These are phyloP conservation scores for Lepiota brunneoincarnata DNA, from an alignment of 768 basidiomycete genomes.

Conservation along the genomic window DNA sequence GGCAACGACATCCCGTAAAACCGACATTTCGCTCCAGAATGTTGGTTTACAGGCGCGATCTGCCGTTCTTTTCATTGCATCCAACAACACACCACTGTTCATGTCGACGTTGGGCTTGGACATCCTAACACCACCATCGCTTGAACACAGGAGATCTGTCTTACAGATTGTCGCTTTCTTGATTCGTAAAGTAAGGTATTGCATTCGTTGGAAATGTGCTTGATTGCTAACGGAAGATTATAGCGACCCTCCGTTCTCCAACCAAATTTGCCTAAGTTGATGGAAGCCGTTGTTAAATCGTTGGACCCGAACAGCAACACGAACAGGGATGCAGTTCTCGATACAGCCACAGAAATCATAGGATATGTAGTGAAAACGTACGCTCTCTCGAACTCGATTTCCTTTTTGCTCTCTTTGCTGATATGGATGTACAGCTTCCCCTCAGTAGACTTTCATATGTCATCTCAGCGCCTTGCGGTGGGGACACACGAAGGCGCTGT, in stretches of 20 bases:
- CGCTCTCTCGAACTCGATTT: constrained; percentile 18
- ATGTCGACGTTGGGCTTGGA: constrained; percentile 93
- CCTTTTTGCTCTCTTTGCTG: neutral
- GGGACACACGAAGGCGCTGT: constrained; percentile 94
- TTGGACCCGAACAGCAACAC: constrained; percentile 85
- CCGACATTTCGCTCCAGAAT: constrained; percentile 65
- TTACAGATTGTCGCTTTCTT: constrained; percentile 93
- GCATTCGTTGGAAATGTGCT: neutral
- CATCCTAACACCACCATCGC: constrained; percentile 71
- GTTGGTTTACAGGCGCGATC: constrained; percentile 74
- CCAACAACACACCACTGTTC: constrained; percentile 81
- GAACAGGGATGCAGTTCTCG: constrained; percentile 80
- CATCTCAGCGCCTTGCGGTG: constrained; percentile 84
- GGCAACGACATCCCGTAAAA: constrained; percentile 70
- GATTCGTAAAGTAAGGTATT: constrained; percentile 70
- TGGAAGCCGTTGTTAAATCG: constrained; percentile 96
- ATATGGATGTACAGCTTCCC: constrained; percentile 60
- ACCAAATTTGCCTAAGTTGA: constrained; percentile 77
- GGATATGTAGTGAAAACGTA: constrained; percentile 94
- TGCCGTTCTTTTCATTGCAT: constrained; percentile 84
- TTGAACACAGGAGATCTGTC: constrained; percentile 81
- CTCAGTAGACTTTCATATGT: constrained; percentile 89
- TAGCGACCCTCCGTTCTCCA: constrained; percentile 85
- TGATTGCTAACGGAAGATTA: neutral
- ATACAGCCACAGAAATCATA: constrained; percentile 91